Conservation (phyloP, 495 filamentous ascomycete species). For the Penicillium roqueforti region DNA sequence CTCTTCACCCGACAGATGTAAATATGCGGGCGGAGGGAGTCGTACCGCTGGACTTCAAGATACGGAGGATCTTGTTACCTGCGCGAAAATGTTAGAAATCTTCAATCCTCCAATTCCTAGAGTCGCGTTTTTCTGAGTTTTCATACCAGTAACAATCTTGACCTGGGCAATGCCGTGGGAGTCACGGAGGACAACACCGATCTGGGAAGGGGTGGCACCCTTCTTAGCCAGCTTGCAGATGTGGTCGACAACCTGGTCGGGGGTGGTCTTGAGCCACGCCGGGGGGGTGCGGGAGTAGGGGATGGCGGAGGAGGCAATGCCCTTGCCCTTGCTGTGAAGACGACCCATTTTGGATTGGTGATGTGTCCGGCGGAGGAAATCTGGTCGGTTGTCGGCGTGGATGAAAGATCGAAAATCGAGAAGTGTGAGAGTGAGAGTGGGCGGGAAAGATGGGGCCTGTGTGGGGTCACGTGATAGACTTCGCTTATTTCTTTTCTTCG, state of each 20-base stretch:
- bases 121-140: constrained; percentile 5
- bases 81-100: constrained; percentile 22
- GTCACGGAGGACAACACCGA: constrained; percentile 96
- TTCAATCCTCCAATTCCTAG: background rate
- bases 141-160: constrained; percentile 90
- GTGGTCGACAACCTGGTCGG: constrained; percentile 90
- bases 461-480: constrained; percentile 24
- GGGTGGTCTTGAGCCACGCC: constrained; percentile 88
- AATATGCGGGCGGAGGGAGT: constrained; percentile 25
- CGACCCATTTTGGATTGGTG: constrained; percentile 75
- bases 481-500: constrained; percentile 20
- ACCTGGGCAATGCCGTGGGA: constrained; percentile 96
- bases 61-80: constrained; percentile 99
- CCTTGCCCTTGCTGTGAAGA: constrained; percentile 99
- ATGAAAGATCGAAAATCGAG: constrained; percentile 24
- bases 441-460: constrained; percentile 12
- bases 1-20: constrained; percentile 28
- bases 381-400: constrained; percentile 41
- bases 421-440: constrained; percentile 7
- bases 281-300: constrained; percentile 92
- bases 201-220: constrained; percentile 96
- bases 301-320: constrained; percentile 88
- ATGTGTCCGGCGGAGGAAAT: constrained; percentile 28
- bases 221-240: constrained; percentile 98
- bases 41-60: constrained; percentile 93